Evolutionary conservation across 768 basidiomycete species (phyloP).

Genomic region (Agrocybe chaxingu): DNA sequence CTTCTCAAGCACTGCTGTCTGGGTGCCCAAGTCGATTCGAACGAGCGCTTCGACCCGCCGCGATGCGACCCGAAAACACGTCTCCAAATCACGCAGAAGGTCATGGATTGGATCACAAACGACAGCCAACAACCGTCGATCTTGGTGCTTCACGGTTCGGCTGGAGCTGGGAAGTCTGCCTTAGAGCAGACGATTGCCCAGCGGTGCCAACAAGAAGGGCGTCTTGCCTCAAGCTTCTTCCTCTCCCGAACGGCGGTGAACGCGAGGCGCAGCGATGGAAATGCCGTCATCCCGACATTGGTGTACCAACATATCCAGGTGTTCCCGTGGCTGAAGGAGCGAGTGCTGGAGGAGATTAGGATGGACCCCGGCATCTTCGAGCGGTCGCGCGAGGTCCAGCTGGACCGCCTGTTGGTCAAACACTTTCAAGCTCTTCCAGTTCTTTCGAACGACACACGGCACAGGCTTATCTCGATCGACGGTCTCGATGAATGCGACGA

Average conservation of each 20-base stretch:
- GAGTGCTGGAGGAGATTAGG: slow-evolving; percentile 5
- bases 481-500: slow-evolving; percentile 16
- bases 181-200: slow-evolving; percentile 15
- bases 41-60: neutral
- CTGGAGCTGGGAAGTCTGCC: slow-evolving; percentile 17
- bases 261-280: slow-evolving; percentile 4
- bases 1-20: neutral
- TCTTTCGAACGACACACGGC: neutral
- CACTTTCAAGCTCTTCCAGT: neutral
- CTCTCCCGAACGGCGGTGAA: slow-evolving; percentile 7
- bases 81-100: neutral
- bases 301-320: slow-evolving; percentile 10
- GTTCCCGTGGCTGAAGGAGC: slow-evolving; percentile 7
- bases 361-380: slow-evolving; percentile 8
- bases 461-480: slow-evolving; percentile 14
- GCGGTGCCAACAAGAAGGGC: slow-evolving; percentile 2
- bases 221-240: slow-evolving; percentile 11
- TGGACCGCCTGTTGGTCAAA: slow-evolving; percentile 4
- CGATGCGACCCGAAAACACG: neutral
- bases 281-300: slow-evolving; percentile 11
- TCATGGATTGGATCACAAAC: neutral
- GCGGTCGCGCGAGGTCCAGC: slow-evolving; percentile 7
- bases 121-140: no score
- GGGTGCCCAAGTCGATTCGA: neutral
- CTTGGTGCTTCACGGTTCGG: slow-evolving; percentile 10